These are phyloP conservation scores for Boletellus emodensis DNA, from an alignment of 768 basidiomycete genomes.

Conservation along the genomic window DNA sequence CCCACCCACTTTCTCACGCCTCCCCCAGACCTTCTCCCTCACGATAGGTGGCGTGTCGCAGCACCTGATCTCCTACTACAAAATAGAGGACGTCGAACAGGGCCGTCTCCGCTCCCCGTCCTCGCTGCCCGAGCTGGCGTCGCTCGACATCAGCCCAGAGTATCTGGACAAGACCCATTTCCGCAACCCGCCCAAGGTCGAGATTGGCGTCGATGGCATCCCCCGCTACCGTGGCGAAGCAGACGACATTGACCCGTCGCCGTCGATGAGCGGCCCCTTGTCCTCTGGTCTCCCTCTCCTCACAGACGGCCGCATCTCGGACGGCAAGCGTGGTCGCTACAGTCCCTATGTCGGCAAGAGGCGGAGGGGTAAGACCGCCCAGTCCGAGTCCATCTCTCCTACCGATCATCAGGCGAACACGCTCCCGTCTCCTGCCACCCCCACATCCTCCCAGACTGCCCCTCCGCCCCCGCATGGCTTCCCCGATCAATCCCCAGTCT, in stretches of 20 bases:
- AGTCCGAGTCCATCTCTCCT: slow-evolving; percentile 29
- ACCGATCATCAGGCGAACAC: slow-evolving; percentile 24
- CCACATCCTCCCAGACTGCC: slow-evolving; percentile 25
- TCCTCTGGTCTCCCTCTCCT: slow-evolving; percentile 48
- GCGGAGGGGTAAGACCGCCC: slow-evolving; percentile 33
- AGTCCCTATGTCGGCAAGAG: slow-evolving; percentile 43
- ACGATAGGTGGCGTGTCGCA: slow-evolving; percentile 81
- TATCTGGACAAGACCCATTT: slow-evolving; percentile 92
- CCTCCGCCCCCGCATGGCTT: slow-evolving; percentile 27
- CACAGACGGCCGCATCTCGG: slow-evolving; percentile 42
- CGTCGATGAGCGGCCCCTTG: slow-evolving; percentile 38
- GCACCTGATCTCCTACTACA: slow-evolving; percentile 94
- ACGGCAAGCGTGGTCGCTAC: slow-evolving; percentile 44
- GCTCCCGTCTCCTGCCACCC: slow-evolving; percentile 29
- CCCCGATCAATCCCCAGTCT: slow-evolving; percentile 25
- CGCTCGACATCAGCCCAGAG: slow-evolving; percentile 80
- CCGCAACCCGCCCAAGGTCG: slow-evolving; percentile 84
- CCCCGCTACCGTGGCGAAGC: slow-evolving; percentile 81
- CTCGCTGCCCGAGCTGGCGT: slow-evolving; percentile 79
- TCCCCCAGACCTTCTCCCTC: slow-evolving; percentile 79
- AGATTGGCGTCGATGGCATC: slow-evolving; percentile 78
- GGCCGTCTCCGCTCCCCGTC: slow-evolving; percentile 88
- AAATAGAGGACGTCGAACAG: slow-evolving; percentile 82
- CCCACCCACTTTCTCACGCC: slow-evolving; percentile 28
- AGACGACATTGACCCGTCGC: slow-evolving; percentile 58